Percentiles rank a stretch among this genome's conserved stretches.
These are phyloP conservation scores for Lyophyllum atratum DNA, from an alignment of 768 basidiomycete species.

Conservation along the genomic window DNA sequence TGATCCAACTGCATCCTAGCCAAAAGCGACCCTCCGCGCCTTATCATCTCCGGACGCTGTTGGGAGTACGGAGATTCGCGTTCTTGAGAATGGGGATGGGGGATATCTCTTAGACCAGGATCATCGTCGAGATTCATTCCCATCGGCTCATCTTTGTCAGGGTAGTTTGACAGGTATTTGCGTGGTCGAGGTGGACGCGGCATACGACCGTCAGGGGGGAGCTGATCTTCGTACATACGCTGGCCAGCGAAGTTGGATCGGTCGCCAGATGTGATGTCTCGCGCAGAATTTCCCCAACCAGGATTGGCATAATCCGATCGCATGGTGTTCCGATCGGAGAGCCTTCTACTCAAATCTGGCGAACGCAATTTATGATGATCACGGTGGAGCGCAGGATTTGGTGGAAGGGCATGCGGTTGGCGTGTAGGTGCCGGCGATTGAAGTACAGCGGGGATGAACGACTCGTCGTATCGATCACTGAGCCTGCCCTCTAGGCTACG, in stretches of 20 bases:
- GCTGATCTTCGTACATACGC: not conserved
- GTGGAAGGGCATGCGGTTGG: slow-evolving; percentile 18
- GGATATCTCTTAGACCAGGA: not conserved
- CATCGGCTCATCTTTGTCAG: not conserved
- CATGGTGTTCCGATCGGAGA: not conserved
- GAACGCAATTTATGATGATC: slow-evolving; percentile 1
- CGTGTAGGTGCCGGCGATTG: slow-evolving; percentile 9
- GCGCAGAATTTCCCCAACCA: slow-evolving; percentile 1
- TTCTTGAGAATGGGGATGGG: slow-evolving; percentile 8
- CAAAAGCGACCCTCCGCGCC: slow-evolving; percentile 31
- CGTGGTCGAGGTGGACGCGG: not conserved
- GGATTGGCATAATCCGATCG: not conserved
- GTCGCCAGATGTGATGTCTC: not conserved
- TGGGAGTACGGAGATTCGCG: not conserved
- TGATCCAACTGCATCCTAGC: slow-evolving; percentile 34
- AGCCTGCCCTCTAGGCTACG: slow-evolving; percentile 24
- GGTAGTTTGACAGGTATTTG: not conserved
- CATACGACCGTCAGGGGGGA: not conserved
- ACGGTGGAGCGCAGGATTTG: slow-evolving; percentile 14
- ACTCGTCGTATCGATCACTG: slow-evolving; percentile 21
- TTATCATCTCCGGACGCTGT: slow-evolving; percentile 15
- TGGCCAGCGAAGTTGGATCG: slow-evolving; percentile 1
- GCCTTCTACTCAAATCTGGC: slow-evolving; percentile 7
- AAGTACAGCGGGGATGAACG: slow-evolving; percentile 2
- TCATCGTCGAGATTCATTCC: slow-evolving; percentile 1